Base-by-base conservation (phyloP, 768 basidiomycete genomes). In the Cyclocybe aegerita region DNA sequence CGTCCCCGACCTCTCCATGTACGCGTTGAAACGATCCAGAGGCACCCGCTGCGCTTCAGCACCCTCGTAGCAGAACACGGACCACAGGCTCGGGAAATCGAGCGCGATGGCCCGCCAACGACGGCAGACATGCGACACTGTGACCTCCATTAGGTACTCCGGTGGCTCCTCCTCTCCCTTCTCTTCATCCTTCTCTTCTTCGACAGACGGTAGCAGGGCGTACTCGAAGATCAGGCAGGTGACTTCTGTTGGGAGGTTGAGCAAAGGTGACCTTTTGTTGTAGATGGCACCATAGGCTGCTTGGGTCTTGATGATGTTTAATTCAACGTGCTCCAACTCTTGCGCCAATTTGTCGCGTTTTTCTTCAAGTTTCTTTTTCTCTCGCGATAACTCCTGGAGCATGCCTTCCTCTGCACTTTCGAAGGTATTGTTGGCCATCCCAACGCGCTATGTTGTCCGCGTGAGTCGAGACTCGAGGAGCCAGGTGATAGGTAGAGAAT, bases 41-140 rank as follows among this genome's bases (percentile, higher is more conserved):
- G 54, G 50, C 6, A 44, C 17, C 10, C 33, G 29, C 9, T 15
- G 29, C 7, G 46, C 14, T 14, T 3, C 12, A 2, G 30, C 15
- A 16, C 46, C 42, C 7, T 56, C 54, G 46, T 56, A 56, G 36
- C 46, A 46, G 39, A 62, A 61, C 3, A 35, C 45, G 1, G 50
- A 53, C 64, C 64, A 65, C 11, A 65, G 46, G 3, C 30, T 37
- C 23, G 55, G 55, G 10, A 52, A 50, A 4, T 37, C 39, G n/a
- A 65, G 46, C 1, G 58, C 48, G 4, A 61, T 40, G 9, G 46
- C 29, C 5, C 64, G 55, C 61, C 61, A 65, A 11, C 43, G 49
- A 1, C 50, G 37, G 39, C 64, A 65, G 4, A 65, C 60, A 43
- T 61, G 61, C 1, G 61, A 60, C 7, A 65, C 46, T 8, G 52